Conservation (phyloP, 805 yeast genomes). For the Yamadazyma kitorensis region DNA sequence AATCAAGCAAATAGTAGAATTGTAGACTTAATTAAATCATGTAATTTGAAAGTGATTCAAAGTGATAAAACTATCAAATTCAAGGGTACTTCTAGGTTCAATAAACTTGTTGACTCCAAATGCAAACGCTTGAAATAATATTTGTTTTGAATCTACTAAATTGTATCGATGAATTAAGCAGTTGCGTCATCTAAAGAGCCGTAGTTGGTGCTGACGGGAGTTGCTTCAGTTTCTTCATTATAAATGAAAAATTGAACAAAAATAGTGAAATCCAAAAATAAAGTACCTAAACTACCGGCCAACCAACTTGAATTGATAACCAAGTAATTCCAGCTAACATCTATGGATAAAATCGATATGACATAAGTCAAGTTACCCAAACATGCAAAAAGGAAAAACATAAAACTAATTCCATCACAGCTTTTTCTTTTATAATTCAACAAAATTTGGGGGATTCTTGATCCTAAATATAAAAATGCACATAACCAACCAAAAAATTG, state of each 20-base stretch:
- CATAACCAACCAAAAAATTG: constrained; percentile 85
- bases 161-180: not conserved
- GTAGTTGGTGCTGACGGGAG: not conserved
- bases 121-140: not conserved
- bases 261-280: constrained; percentile 77
- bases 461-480: constrained; percentile 75
- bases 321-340: constrained; percentile 65
- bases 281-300: constrained; percentile 86
- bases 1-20: too few species aligned
- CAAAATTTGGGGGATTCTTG: constrained; percentile 88
- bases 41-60: too few species aligned
- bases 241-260: constrained; percentile 84
- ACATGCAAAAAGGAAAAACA: constrained; percentile 93
- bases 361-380: constrained; percentile 91
- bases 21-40: not conserved
- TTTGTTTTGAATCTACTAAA: too few species aligned
- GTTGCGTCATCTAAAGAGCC: constrained; percentile 6
- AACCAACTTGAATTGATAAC: constrained; percentile 89
- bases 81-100: not conserved
- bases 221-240: constrained; percentile 34
- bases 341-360: constrained; percentile 74
- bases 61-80: not conserved
- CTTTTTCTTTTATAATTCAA: constrained; percentile 84
- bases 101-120: not conserved
- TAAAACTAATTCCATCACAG: constrained; percentile 91